Evolutionary conservation across 306 rosid species (phyloP), one percentile per base, ranked within the genome.

Genomic region (Herpetospermum pedunculosum): DNA sequence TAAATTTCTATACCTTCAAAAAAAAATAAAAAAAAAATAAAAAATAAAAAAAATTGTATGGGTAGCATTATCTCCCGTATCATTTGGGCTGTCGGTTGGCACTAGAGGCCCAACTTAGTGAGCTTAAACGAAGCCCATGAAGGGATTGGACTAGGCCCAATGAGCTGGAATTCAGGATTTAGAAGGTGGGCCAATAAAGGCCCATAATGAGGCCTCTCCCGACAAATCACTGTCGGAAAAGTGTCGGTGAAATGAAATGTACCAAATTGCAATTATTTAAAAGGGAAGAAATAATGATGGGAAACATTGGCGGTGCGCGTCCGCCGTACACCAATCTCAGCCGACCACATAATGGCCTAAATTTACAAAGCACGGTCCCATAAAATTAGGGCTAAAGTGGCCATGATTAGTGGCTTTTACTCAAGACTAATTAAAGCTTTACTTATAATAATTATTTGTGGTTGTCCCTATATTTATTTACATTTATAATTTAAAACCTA

Each of bases 371-470:
- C 73, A 41, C 23, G 73, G 73, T 68, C 73, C 73, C 73, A 68
- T 44, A 26, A 68, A 68, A 68, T 68, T 68, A 68, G 73, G 73
- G 73, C 38, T 68, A 68, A 68, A 68, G 73, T 26, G 52, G 21
- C 6, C 73, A 68, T 68, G 54, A 68, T 68, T 68, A 68, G 38
- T 68, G 73, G 73, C 73, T 68, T 68, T 68, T 68, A 41, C 13
- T 7, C n/a, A 0, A 2, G 37, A 68, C 14, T 68, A 68, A 41
- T 68, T 68, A 44, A 68, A 19, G 13, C 13, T 68, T 68, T 26
- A 26, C 54, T 41, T 44, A 23, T 68, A 68, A 68, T 68, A 13
- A 68, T 68, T 68, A 68, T 26, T 68, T 38, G 37, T 68, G 44
- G 35, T 68, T 68, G 38, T 43, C 73, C 53, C 53, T 65, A 11